Base-by-base conservation (phyloP, 331 rosid genomes). In the Quercus phellos region DNA sequence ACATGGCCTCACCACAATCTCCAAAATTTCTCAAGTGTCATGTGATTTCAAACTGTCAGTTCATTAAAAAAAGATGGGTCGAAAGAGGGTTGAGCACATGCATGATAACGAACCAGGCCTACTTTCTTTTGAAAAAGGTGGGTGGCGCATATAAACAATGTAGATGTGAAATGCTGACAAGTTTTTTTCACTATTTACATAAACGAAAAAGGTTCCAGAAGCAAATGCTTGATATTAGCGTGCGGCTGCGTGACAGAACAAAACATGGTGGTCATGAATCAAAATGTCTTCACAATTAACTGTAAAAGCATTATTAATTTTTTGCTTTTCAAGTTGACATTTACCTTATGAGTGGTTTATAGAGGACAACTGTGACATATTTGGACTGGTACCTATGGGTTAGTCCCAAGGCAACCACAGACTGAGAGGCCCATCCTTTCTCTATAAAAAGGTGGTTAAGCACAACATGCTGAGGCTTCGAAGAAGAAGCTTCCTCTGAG, bases 291-390 rank as follows among this genome's bases (percentile, higher is more conserved):
- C 79, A 76, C 42, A 70, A 67, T 60, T 80, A 72, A 79, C 78
- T 55, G 55, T 18, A 26, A 70, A 81, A 68, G 79, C 74, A 78
- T 75, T 76, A 80, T 80, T 58, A 27, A 78, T 77, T 59, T 64
- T 78, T 66, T 74, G 38, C 79, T 90, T 85, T 90, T 85, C 93
- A 89, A 84, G 85, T 77, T 79, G 13, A 54, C 55, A 69, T 78
- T 73, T 81, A 91, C 85, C 94, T 89, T 82, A 82, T 84, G 79
- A 90, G 90, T 22, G 98, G 92, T 88, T 90, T 94, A 84, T 90
- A 91, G 84, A 94, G 98, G 85, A 91, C 96, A 56, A 94, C 94
- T 0, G 98, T 94, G 63, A 94, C 98, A 66, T 91, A 94, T 83
- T 94, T 94, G 35, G 98, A 90, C 79, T 85, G 84, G 77, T 89